A percentile compares a stretch with the other conserved stretches of the same genome.
Evolutionary conservation across 331 rosid species (phyloP).

Genomic region (Cydonia oblonga): DNA sequence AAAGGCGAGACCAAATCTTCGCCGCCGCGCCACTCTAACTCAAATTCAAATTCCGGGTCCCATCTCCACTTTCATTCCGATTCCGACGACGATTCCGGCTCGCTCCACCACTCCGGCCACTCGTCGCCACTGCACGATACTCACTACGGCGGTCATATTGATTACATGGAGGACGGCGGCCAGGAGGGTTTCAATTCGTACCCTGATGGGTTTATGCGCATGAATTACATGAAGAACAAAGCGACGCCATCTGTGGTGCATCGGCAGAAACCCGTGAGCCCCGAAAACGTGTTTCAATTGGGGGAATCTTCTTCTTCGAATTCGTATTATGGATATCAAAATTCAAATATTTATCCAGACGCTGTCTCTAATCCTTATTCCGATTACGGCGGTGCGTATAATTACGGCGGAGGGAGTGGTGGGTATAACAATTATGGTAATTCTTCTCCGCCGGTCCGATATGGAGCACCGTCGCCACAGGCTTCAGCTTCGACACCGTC

Average conservation of each 20-base stretch:
- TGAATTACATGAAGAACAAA: slow-evolving; percentile 61
- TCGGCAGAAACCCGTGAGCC: slow-evolving; percentile 45
- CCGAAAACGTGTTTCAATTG: slow-evolving; percentile 31
- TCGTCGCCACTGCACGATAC: slow-evolving; percentile 41
- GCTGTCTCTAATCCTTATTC: not conserved
- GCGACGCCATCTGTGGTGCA: slow-evolving; percentile 54
- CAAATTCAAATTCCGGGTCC: slow-evolving; percentile 18
- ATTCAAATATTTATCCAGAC: slow-evolving; percentile 16
- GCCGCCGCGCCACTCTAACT: slow-evolving; percentile 1
- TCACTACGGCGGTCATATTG: slow-evolving; percentile 18
- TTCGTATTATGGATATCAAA: slow-evolving; percentile 7
- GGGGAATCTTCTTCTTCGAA: slow-evolving; percentile 61
- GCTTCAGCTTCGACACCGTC: slow-evolving; percentile 24
- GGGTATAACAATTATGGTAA: slow-evolving; percentile 11
- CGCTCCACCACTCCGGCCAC: slow-evolving; percentile 45
- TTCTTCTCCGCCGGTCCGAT: slow-evolving; percentile 22
- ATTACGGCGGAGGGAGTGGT: slow-evolving; percentile 11
- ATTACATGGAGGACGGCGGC: slow-evolving; percentile 21
- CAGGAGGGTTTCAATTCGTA: slow-evolving; percentile 16
- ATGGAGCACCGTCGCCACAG: slow-evolving; percentile 2
- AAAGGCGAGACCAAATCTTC: slow-evolving; percentile 28
- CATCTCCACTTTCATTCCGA: slow-evolving; percentile 37
- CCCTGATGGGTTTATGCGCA: slow-evolving; percentile 34
- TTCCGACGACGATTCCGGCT: slow-evolving; percentile 32
- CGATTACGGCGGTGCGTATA: not conserved